phyloP scores from a whole-genome alignment of 192 early-diverging fungal genomes.

The Coemansia sp. region DNA sequence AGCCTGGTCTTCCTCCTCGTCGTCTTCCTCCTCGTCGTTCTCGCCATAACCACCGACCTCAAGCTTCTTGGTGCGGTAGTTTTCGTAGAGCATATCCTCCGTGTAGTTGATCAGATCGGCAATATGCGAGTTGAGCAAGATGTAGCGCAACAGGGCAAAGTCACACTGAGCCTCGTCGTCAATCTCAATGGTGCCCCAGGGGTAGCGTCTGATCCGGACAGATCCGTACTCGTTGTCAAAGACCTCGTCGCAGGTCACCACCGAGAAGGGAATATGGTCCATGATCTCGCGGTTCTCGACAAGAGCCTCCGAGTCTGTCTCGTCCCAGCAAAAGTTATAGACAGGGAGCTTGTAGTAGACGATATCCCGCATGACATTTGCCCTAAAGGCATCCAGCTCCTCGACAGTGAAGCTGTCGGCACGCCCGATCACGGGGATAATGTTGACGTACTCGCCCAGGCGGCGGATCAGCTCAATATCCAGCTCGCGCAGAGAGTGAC shows the following conservation, averaged over 20 bases:
- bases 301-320: slow-evolving; percentile 97
- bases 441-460: slow-evolving; percentile 88
- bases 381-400: slow-evolving; percentile 88
- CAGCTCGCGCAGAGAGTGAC: slow-evolving; percentile 95
- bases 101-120: slow-evolving; percentile 98
- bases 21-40: slow-evolving; percentile 32
- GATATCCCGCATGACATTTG: slow-evolving; percentile 97
- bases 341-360: slow-evolving; percentile 95
- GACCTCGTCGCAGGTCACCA: slow-evolving; percentile 94
- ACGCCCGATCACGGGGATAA: slow-evolving; percentile 94
- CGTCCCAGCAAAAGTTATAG: slow-evolving; percentile 98
- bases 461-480: slow-evolving; percentile 94
- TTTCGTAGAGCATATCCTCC: slow-evolving; percentile 92
- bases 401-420: slow-evolving; percentile 96
- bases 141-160: slow-evolving; percentile 91
- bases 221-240: slow-evolving; percentile 80
- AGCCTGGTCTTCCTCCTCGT: slow-evolving; percentile 24
- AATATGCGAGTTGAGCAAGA: slow-evolving; percentile 94
- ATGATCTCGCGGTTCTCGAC: slow-evolving; percentile 98
- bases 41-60: slow-evolving; percentile 54
- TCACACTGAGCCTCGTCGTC: slow-evolving; percentile 97
- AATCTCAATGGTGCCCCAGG: slow-evolving; percentile 98
- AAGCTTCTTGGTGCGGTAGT: slow-evolving; percentile 94
- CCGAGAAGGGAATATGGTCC: slow-evolving; percentile 88
- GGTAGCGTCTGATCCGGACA: slow-evolving; percentile 90